Base-by-base conservation (phyloP, 208 protist species). In the Crithidia sp. region DNA sequence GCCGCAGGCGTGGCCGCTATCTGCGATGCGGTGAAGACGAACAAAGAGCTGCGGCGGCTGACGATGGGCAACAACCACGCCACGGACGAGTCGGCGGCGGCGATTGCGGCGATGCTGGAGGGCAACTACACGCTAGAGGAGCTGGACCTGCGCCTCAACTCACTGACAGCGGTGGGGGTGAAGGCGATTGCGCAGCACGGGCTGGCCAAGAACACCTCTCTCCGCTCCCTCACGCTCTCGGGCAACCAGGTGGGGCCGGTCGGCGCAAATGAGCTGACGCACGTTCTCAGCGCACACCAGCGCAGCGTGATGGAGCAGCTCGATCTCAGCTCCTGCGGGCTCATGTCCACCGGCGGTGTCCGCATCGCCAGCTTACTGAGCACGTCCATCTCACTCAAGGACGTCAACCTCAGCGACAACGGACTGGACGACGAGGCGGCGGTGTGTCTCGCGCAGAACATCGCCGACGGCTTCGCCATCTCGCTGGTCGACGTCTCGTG, bases 61-160 rank as follows among this genome's bases (percentile, higher is more conserved):
- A 90, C 83, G 4, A 62, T 95, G 5, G 92, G 92, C 36, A 94
- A 93, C 81, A 96, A 96, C 68, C 80, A 95, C 74, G 90, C 87
- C 45, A 93, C 87, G 0, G 92, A 95, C 62, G 90, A 76, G n/a
- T 70, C 82, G 0, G 79, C 83, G 7, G 45, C 10, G 5, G 76
- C 71, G 0, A 78, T 96, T 52, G 92, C 86, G 16, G 83, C 82
- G 17, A 94, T 96, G 89, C 69, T 96, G 28, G 76, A 87, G 19
- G 72, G 74, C 10, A 96, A 96, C 68, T 78, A 78, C 54, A 91
- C 85, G 3, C 78, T 96, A 8, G 77, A 90, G 63, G 72, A 73
- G 61, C 83, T 96, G 2, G 92, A 96, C 63, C 53, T 96, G 4
- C 88, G 92, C 45, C 79, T 94, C 7, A 95, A 96, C 77, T 88